Evolutionary conservation across 306 rosid species (phyloP), one percentile per base, ranked within the genome.

Genomic region (Potentilla sterilis): DNA sequence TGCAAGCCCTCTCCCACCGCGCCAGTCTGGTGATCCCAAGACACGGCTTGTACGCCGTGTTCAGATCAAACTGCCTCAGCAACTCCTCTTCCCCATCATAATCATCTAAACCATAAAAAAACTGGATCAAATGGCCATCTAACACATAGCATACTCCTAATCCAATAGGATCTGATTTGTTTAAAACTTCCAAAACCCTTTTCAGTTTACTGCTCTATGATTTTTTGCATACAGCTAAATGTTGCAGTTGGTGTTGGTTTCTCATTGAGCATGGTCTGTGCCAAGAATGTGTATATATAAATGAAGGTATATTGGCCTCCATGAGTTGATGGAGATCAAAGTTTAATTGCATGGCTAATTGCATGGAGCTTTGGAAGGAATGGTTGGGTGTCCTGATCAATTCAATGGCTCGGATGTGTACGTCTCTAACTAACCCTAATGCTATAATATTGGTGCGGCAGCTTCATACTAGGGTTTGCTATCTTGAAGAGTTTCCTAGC

Each of bases 11-110:
- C 77, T 93, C 94, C 98, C 94, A 93, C 8, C 98, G 85, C 1
- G 69, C 85, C 12, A 82, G 74, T 78, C 98, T 84, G 46, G 85
- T 80, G 82, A 93, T 84, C 43, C 98, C 98, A 6, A 87, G 9
- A 74, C 97, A 93, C 1, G 98, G 98, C 8, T 97, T 97, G 16
- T 84, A 93, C 1, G 85, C 82, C 89, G 75, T 88, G 91, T 93
- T 86, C 87, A 93, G 44, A 82, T 93, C 98, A 52, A 93, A 93
- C 67, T 91, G 90, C 66, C 92, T 88, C 79, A 93, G 2, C 83
- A 80, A 5, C 42, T 57, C 77, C 86, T 93, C 98, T 44, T 32
- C 69, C 65, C 81, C 83, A 0, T 72, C 83, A 77, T 69, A 44
- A 44, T 88, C 97, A 83, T 89, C 98, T 93, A 80, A 37, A 4